Evolutionary conservation across 1,139 yeast species (phyloP).

Genomic region (Chernovozyma aurita): DNA sequence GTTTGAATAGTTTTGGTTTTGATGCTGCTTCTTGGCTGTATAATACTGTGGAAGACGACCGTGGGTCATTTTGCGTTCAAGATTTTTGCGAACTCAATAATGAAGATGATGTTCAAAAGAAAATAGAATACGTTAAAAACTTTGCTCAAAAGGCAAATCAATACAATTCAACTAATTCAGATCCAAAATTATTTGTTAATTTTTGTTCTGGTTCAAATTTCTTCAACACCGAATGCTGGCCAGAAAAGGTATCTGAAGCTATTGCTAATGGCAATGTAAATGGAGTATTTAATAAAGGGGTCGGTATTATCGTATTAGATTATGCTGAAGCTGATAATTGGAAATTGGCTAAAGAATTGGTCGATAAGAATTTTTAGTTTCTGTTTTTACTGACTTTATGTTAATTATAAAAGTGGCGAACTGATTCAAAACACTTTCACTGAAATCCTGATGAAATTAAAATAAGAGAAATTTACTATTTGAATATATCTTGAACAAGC

Average conservation of each 20-base stretch:
- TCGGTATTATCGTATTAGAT: conserved; percentile 63
- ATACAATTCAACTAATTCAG: conserved; percentile 41
- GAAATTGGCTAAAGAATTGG: conserved; percentile 49
- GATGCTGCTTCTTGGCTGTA: conserved; percentile 67
- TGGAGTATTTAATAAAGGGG: conserved; percentile 48
- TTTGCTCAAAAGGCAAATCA: conserved; percentile 52
- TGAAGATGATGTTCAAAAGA: conserved; percentile 51
- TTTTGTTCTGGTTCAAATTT: conserved; percentile 75
- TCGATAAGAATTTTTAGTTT: conserved; percentile 49
- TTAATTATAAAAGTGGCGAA: too few relatives aligned
- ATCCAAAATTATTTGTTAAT: conserved; percentile 62
- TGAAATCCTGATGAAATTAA: too few relatives aligned
- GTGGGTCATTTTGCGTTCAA: conserved; percentile 62
- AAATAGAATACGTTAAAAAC: conserved; percentile 53
- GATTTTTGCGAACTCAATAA: conserved; percentile 66
- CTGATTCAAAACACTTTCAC: too few relatives aligned
- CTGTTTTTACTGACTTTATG: neutral
- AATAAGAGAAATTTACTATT: too few relatives aligned
- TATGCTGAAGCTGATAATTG: conserved; percentile 63
- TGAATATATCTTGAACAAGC: too few relatives aligned
- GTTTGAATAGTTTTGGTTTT: conserved; percentile 51
- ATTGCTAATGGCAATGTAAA: conserved; percentile 45
- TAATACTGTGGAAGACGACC: conserved; percentile 63
- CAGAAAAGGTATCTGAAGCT: conserved; percentile 57
- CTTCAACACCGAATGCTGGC: conserved; percentile 73